A percentile compares a stretch with the other conserved stretches of the same genome.
These are phyloP conservation scores for barley (Hordeum vulgare) DNA, from an alignment of 176 grass and related monocot genomes.

Conservation along the genomic window DNA sequence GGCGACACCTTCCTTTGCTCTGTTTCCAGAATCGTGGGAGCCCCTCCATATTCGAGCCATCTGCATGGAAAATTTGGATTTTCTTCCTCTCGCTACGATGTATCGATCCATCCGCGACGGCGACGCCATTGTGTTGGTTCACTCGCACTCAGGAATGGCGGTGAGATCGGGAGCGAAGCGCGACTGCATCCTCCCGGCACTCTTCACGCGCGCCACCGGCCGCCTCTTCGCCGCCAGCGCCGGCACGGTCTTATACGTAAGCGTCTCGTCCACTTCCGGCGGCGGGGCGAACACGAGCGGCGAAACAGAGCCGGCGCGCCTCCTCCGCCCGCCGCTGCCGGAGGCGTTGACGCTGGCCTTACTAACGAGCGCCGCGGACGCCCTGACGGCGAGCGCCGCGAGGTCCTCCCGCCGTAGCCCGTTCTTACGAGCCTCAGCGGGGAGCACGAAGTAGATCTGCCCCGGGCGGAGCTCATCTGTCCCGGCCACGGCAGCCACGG, in stretches of 20 bases:
- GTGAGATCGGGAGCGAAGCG: slow-evolving; percentile 37
- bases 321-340: background rate
- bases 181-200: background rate
- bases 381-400: slow-evolving; percentile 49
- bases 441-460: slow-evolving; percentile 71
- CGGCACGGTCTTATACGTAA: background rate
- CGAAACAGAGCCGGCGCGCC: slow-evolving; percentile 11
- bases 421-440: background rate
- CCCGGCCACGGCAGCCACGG: background rate
- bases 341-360: background rate
- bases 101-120: too few species aligned
- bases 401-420: slow-evolving; percentile 40
- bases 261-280: background rate
- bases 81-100: background rate
- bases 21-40: background rate
- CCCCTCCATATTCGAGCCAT: background rate
- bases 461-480: slow-evolving; percentile 37
- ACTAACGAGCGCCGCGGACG: slow-evolving; percentile 23
- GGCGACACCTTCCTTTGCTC: background rate
- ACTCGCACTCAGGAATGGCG: slow-evolving; percentile 51
- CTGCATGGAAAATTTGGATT: too few species aligned
- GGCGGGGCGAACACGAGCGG: slow-evolving; percentile 37
- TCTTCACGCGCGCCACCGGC: background rate
- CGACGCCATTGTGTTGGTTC: background rate
- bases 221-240: background rate